Evolutionary conservation across 2,329 filamentous ascomycete genomes (phyloP).

Genomic region (Ceratocystis cubensis): DNA sequence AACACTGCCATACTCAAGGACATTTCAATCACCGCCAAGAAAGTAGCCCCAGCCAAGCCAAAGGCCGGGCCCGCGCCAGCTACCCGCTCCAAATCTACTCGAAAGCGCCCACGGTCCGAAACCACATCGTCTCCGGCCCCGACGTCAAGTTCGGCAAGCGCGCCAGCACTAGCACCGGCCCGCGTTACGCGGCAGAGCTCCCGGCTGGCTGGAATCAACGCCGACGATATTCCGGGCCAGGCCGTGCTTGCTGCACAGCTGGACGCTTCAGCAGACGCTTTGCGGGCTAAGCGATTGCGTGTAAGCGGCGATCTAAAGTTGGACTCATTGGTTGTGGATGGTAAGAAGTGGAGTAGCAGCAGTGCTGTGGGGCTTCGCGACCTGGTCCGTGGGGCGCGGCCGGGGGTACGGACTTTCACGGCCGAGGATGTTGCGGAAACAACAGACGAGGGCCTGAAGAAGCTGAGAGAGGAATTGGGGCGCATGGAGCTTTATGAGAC

Average conservation of each 20-base stretch:
- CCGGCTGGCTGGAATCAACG: slow-evolving; percentile 42
- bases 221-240: slow-evolving; percentile 33
- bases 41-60: slow-evolving; percentile 33
- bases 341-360: slow-evolving; percentile 59
- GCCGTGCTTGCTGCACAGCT: slow-evolving; percentile 38
- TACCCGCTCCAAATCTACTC: slow-evolving; percentile 22
- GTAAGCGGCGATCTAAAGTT: slow-evolving; percentile 52
- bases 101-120: slow-evolving; percentile 27
- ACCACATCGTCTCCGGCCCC: background rate
- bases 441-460: slow-evolving; percentile 60
- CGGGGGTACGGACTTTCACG: slow-evolving; percentile 73
- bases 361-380: slow-evolving; percentile 48
- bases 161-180: slow-evolving; percentile 35
- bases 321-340: slow-evolving; percentile 65
- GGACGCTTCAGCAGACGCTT: slow-evolving; percentile 30
- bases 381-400: slow-evolving; percentile 55
- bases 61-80: slow-evolving; percentile 30
- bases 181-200: slow-evolving; percentile 46
- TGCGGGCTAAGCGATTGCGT: slow-evolving; percentile 45
- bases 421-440: slow-evolving; percentile 74
- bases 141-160: background rate
- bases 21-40: slow-evolving; percentile 57
- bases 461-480: slow-evolving; percentile 63
- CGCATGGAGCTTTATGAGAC: slow-evolving; percentile 67
- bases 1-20: slow-evolving; percentile 72